Percentiles rank a stretch among this genome's conserved stretches.
phyloP scores from a whole-genome alignment of 495 filamentous ascomycete genomes.

The Haplographium delicatum region DNA sequence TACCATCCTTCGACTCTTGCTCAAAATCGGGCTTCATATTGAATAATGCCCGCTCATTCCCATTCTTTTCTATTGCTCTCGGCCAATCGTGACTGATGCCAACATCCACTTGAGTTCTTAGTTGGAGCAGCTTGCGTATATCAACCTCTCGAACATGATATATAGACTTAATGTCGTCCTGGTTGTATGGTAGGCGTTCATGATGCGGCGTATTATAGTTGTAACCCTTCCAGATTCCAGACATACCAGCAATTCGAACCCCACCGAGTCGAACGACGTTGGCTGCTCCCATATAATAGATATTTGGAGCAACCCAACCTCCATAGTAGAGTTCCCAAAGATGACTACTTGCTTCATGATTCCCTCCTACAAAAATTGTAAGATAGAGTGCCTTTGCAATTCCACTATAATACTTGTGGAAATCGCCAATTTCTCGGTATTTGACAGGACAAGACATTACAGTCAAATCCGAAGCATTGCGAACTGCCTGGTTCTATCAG shows the following conservation, averaged over 20 bases:
- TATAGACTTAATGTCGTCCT: conserved; percentile 64
- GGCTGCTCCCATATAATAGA: conserved; percentile 92
- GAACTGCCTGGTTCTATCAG: conserved; percentile 57
- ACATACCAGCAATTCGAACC: conserved; percentile 82
- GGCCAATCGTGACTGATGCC: conserved; percentile 97
- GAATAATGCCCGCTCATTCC: conserved; percentile 59
- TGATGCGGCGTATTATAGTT: conserved; percentile 76
- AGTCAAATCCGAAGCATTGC: conserved; percentile 80
- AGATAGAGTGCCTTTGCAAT: conserved; percentile 70
- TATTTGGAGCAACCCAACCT: conserved; percentile 94
- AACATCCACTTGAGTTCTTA: conserved; percentile 78
- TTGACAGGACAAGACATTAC: conserved; percentile 82
- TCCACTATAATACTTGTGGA: conserved; percentile 88
- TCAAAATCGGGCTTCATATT: conserved; percentile 65
- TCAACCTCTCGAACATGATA: conserved; percentile 93
- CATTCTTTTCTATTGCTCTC: conserved; percentile 66
- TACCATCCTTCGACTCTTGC: conserved; percentile 65
- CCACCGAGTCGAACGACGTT: conserved; percentile 79
- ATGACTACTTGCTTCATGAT: conserved; percentile 87
- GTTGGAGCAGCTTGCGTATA: conserved; percentile 78
- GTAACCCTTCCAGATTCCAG: conserved; percentile 87
- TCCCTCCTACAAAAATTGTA: conserved; percentile 89
- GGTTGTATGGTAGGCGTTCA: conserved; percentile 81
- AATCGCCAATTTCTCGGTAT: conserved; percentile 80
- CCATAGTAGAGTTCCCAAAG: conserved; percentile 91